phyloP scores from a whole-genome alignment of 495 filamentous ascomycete species.

The Achaetomiella virescens region DNA sequence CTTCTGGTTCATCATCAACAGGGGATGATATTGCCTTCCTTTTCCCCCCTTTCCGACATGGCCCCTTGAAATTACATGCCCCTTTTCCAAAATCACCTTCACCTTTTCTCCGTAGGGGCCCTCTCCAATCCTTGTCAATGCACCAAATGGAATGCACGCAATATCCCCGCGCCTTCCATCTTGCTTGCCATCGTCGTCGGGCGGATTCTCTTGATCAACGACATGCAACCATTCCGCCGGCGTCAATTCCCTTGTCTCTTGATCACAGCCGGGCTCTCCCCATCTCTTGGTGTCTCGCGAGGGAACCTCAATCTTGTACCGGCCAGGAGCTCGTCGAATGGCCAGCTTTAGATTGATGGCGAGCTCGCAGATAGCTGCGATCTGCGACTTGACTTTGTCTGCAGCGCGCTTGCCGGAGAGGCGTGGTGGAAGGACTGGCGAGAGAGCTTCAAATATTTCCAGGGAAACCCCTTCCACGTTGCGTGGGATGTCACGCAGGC shows the following conservation, averaged over 20 bases:
- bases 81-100: constrained; percentile 7
- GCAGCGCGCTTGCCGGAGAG: not conserved
- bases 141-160: constrained; percentile 11
- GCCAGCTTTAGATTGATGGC: constrained; percentile 15
- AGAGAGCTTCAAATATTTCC: constrained; percentile 2
- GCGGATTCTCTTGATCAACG: not conserved
- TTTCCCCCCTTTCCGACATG: not conserved
- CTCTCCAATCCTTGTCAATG: constrained; percentile 6
- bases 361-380: constrained; percentile 8
- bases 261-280: constrained; percentile 3
- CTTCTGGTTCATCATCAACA: not conserved
- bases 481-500: not conserved
- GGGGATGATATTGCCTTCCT: not conserved
- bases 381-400: not conserved
- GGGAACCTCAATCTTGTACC: constrained; percentile 10
- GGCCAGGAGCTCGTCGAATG: not conserved
- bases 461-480: not conserved
- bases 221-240: not conserved
- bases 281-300: constrained; percentile 1
- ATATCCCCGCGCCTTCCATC: not conserved
- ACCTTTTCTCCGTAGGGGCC: not conserved
- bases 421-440: not conserved
- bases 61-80: not conserved
- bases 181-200: not conserved
- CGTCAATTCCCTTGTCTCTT: not conserved